Base-by-base conservation (phyloP, 371 early-diverging fungal species). In the Lichtheimia ornata region DNA sequence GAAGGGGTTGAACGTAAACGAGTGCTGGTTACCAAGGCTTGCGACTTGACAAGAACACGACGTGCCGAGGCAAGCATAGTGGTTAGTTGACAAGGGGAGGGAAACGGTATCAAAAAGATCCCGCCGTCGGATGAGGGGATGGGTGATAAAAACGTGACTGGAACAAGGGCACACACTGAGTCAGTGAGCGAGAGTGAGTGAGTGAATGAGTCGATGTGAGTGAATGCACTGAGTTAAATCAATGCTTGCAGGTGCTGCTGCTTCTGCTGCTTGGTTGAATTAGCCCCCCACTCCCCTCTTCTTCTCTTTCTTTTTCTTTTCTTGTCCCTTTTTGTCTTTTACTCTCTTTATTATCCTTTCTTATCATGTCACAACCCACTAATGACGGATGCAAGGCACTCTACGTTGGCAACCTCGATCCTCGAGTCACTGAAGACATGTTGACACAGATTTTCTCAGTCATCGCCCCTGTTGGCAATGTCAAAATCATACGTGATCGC, bases 361-460 rank as follows among this genome's bases (percentile, higher is more conserved):
- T 42, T 50, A 50, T 20, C 18, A 52, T 59, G 43, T 53, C 57
- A 12, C 60, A 58, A 49, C 40, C 41, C 13, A 35, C 50, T 6
- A 83, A 81, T 58, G 81, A 80, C 58, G 81, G 74, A 54, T 78
- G 82, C 60, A 86, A 81, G 70, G 85, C 85, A 44, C 84, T 91
- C 14, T 94, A 92, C 60, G 92, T 93, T 17, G 92, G 92, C n/a
- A 92, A 91, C 70, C 78, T 94, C 56, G 92, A 93, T 76, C 85
- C 85, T 53, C 83, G 85, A 50, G 89, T 91, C 53, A 88, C 87
- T 20, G 93, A 94, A 62, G 68, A 74, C 18, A 73, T 83, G 65
- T 77, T 94, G 56, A 72, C 72, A 35, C 85, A 91, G 60, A 82
- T 92, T 59, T 94, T 94, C 68, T 67, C 85, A 7, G 63, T 82